phyloP scores from a whole-genome alignment of 225 moss, liverwort and hornwort genomes.

The Bryum argenteum region DNA sequence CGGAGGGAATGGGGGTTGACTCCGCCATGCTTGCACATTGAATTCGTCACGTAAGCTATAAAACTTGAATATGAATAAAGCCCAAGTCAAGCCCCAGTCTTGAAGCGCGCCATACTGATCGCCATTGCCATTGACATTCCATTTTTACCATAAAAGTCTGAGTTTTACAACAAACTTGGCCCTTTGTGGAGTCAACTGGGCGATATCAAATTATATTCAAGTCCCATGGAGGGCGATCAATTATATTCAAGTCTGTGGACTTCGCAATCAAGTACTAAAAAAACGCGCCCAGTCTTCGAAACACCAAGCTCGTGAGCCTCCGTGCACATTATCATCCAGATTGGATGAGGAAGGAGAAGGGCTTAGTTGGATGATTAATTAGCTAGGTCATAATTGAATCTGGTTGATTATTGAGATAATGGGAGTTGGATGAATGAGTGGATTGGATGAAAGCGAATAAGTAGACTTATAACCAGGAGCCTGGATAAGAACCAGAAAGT shows the following conservation, averaged over 20 bases:
- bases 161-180: background rate
- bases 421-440: too few species aligned
- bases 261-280: background rate
- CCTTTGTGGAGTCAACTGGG: too few species aligned
- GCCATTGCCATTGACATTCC: background rate
- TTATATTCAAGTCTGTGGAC: too few species aligned
- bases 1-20: slow-evolving; percentile 2
- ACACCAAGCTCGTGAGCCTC: slow-evolving; percentile 1
- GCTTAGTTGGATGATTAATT: too few species aligned
- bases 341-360: too few species aligned
- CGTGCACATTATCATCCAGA: background rate
- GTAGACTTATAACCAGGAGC: too few species aligned
- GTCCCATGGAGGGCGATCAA: background rate
- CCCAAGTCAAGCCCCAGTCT: slow-evolving; percentile 6
- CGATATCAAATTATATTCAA: background rate
- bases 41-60: slow-evolving; percentile 19
- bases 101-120: slow-evolving; percentile 8
- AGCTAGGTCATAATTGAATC: too few species aligned
- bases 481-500: too few species aligned
- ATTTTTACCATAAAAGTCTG: background rate
- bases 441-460: too few species aligned
- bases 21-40: background rate
- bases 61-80: background rate
- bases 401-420: too few species aligned
- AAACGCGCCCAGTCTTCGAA: background rate